Evolutionary conservation across 192 early-diverging fungal species (phyloP), one percentile per base, ranked within the genome.

Genomic region (Chytriomyces sp.): DNA sequence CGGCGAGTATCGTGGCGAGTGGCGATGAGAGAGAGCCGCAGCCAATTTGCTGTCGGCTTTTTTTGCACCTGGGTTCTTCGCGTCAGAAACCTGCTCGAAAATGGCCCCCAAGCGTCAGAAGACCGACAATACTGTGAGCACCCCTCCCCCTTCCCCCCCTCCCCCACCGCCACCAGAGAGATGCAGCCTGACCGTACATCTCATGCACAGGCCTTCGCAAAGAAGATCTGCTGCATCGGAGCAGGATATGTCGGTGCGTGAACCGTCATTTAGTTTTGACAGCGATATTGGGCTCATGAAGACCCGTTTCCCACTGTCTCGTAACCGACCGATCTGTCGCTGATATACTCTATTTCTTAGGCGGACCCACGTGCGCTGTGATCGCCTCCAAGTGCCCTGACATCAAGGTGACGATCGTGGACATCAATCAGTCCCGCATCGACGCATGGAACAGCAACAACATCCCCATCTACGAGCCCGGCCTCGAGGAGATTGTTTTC

Each of bases 401-500:
- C 39, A 83, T 96, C 76, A 86, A 94, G 66, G 93, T 98, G 52
- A 95, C 94, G 6, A 94, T 98, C 59, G 93, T 94, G 19, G 94
- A 95, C 77, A 85, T 88, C 67, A 92, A 91, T 79, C 79, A 84
- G 53, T 73, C 79, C 58, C 89, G 93, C 73, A 95, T 98, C 65
- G 87, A 86, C 32, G 90, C 92, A 38, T 98, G 94, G 94, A 98
- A 98, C 81, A 94, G 92, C 5, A 83, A 89, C 52, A 70, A 82
- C 31, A 87, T 98, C 26, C 95, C 94, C 22, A 93, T 98, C 60
- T 97, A 93, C 72, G 95, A 97, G 74, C 94, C 93, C 10, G 94
- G 94, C 28, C 87, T 97, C 31, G 92, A 95, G 34, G 90, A 93
- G 55, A 78, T 97, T 56, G 94, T 97, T 19, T 85, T 86, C 59